A percentile compares a stretch with the other conserved stretches of the same genome.
Conservation (phyloP, 805 yeast genomes). For the Kuraishia floccosa region DNA sequence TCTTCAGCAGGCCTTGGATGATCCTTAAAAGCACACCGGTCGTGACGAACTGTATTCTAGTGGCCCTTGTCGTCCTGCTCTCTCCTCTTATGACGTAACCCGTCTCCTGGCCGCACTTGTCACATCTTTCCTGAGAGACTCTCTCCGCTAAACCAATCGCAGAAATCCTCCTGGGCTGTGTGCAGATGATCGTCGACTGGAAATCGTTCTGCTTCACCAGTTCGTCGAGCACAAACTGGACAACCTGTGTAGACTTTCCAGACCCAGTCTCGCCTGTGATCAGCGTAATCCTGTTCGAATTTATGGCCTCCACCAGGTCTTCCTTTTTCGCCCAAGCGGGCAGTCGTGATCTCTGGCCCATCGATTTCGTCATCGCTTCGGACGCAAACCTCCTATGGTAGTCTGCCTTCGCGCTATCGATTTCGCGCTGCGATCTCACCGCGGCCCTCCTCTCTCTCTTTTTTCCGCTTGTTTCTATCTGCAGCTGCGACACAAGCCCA, state of each 20-base stretch:
- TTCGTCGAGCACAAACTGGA: conserved; percentile 76
- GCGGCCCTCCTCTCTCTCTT: conserved; percentile 4
- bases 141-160: conserved; percentile 92
- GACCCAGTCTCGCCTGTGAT: conserved; percentile 98
- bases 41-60: conserved; percentile 80
- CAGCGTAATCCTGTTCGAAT: conserved; percentile 51
- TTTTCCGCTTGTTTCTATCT: conserved; percentile 1
- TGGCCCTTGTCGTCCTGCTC: conserved; percentile 44
- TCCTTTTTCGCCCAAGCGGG: conserved; percentile 79
- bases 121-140: conserved; percentile 73
- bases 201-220: conserved; percentile 37
- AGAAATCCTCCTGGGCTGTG: conserved; percentile 94
- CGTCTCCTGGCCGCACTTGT: conserved; percentile 57
- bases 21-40: conserved; percentile 86
- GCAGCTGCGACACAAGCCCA: neutral
- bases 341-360: conserved; percentile 36
- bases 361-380: conserved; percentile 20
- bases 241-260: conserved; percentile 92
- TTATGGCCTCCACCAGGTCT: conserved; percentile 44
- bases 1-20: conserved; percentile 43
- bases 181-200: conserved; percentile 59
- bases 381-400: conserved; percentile 22
- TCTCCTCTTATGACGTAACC: conserved; percentile 92
- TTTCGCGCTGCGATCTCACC: conserved; percentile 22
- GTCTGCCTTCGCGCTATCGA: too few relatives aligned